These are phyloP conservation scores for Rubia peregrina DNA, from an alignment of 305 asterid species.

Conservation along the genomic window DNA sequence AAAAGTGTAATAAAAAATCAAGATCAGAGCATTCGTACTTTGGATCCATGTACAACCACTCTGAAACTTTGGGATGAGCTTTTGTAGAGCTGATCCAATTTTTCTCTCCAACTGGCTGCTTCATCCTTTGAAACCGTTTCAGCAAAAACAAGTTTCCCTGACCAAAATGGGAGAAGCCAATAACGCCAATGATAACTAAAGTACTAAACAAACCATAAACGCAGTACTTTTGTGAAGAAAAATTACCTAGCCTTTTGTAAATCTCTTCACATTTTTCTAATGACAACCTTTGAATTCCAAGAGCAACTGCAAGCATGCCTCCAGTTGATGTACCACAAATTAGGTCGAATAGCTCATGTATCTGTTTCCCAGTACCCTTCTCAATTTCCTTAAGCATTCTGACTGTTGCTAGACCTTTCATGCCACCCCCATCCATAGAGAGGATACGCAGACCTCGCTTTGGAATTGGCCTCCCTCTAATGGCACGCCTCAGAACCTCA, in stretches of 20 bases:
- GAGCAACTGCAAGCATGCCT: constrained; percentile 99
- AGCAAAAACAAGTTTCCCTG: constrained; percentile 96
- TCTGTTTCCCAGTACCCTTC: constrained; percentile 90
- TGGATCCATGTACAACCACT: constrained; percentile 97
- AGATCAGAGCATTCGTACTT: constrained; percentile 38
- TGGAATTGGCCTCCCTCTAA: constrained; percentile 74
- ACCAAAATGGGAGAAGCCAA: constrained; percentile 20
- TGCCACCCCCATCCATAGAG: constrained; percentile 99
- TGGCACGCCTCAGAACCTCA: constrained; percentile 89
- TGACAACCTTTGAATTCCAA: constrained; percentile 88
- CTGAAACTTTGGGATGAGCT: constrained; percentile 97
- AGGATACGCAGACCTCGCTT: constrained; percentile 92
- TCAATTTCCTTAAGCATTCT: constrained; percentile 88
- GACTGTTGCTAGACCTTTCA: constrained; percentile 98
- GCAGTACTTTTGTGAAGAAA: constrained; percentile 20
- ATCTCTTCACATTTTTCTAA: constrained; percentile 95
- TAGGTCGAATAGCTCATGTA: constrained; percentile 96
- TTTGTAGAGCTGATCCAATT: constrained; percentile 97
- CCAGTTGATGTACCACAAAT: constrained; percentile 99
- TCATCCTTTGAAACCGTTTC: constrained; percentile 98
- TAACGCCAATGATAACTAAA: constrained; percentile 13
- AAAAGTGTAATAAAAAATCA: constrained; percentile 15
- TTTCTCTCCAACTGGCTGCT: constrained; percentile 99
- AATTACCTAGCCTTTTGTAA: constrained; percentile 90
- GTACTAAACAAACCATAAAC: constrained; percentile 5